Percentiles rank a stretch among this genome's conserved stretches.
These are phyloP conservation scores for Pueraria montana DNA, from an alignment of 306 rosid species.

Conservation along the genomic window DNA sequence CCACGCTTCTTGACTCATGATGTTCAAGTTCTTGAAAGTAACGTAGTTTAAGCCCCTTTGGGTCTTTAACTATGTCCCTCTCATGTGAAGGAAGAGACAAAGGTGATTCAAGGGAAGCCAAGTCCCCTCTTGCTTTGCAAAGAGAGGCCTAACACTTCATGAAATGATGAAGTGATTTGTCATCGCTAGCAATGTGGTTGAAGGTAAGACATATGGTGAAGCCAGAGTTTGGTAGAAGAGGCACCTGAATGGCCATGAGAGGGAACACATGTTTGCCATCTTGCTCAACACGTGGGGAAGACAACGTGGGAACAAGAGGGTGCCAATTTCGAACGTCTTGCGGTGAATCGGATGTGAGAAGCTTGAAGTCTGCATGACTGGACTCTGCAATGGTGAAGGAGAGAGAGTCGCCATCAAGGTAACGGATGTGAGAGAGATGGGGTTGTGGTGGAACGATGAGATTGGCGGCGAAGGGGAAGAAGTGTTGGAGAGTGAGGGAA, in stretches of 20 bases:
- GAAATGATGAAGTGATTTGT: conserved; percentile 34
- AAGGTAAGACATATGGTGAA: conserved; percentile 1
- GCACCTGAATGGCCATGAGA: conserved; percentile 39
- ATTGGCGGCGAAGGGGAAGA: conserved; percentile 32
- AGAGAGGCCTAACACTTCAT: conserved; percentile 45
- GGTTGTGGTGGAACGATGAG: conserved; percentile 46
- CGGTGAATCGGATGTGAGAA: neutral
- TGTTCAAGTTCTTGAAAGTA: conserved; percentile 11
- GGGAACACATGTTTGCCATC: neutral
- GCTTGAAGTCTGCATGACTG: neutral
- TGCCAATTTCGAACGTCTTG: conserved; percentile 4
- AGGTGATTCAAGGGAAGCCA: neutral
- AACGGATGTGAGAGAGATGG: conserved; percentile 44
- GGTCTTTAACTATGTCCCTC: conserved; percentile 43
- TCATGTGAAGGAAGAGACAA: conserved; percentile 41
- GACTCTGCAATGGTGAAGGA: conserved; percentile 42
- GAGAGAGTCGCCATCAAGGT: conserved; percentile 16
- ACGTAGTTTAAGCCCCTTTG: conserved; percentile 2
- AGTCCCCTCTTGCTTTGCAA: conserved; percentile 26
- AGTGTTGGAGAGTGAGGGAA: conserved; percentile 45
- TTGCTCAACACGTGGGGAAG: neutral
- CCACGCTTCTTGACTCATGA: neutral
- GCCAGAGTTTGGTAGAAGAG: conserved; percentile 26
- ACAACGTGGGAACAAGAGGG: neutral
- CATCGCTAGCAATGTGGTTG: conserved; percentile 13